Conservation (phyloP, 345 rosid genomes). For the Eucalyptus pauciflora region DNA sequence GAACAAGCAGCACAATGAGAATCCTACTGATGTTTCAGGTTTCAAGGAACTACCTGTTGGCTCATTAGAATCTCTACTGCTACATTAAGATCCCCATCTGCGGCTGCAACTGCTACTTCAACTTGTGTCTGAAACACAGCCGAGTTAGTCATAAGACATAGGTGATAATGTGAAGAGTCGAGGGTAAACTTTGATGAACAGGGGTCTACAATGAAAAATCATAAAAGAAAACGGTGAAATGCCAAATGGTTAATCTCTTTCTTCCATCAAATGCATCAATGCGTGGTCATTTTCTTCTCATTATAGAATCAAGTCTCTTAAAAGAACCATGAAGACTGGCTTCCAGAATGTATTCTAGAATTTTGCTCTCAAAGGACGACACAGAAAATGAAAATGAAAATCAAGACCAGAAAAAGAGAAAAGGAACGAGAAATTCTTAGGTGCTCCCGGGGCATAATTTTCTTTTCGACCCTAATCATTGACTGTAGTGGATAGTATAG, state of each 20-base stretch:
- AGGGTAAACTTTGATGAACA: background rate
- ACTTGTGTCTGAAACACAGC: conserved; percentile 67
- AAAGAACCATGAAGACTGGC: background rate
- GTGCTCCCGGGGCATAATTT: background rate
- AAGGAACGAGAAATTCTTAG: background rate
- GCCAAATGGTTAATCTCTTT: background rate
- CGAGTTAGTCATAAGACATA: background rate
- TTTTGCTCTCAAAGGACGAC: background rate
- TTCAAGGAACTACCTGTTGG: conserved; percentile 46
- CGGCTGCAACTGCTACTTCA: conserved; percentile 93
- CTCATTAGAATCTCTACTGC: conserved; percentile 95
- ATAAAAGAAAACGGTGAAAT: background rate
- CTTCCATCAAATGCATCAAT: background rate
- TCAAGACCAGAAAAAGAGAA: background rate
- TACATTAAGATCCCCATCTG: conserved; percentile 77
- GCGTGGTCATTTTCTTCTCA: background rate
- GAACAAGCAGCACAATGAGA: background rate
- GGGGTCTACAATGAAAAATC: background rate
- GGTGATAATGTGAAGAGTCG: background rate
- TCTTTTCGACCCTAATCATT: background rate
- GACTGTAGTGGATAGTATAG: background rate
- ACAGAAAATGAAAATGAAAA: background rate
- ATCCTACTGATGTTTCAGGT: background rate
- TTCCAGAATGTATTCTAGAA: background rate
- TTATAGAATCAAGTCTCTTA: background rate